phyloP scores from a whole-genome alignment of 331 rosid species.

The Arachis monticola region DNA sequence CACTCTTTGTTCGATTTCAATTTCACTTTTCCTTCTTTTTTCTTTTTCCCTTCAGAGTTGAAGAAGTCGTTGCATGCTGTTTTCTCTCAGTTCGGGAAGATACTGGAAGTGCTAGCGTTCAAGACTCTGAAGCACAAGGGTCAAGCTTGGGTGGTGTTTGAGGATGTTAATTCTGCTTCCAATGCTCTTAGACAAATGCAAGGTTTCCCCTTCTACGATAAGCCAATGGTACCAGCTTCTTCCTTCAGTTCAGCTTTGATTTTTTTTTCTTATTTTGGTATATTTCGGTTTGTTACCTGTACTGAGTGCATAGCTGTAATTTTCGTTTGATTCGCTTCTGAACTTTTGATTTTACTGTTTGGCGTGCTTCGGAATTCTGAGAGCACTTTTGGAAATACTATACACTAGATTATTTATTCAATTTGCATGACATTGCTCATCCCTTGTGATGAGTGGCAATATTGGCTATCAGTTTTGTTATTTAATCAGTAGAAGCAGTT shows the following conservation, averaged over 20 bases:
- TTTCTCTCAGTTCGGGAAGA: conserved; percentile 96
- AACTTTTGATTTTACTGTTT: not conserved
- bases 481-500: conserved; percentile 7
- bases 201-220: conserved; percentile 96
- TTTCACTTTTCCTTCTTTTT: not conserved
- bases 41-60: conserved; percentile 56
- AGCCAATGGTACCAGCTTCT: conserved; percentile 76
- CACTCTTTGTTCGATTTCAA: not conserved
- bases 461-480: not conserved
- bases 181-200: conserved; percentile 97
- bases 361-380: conserved; percentile 1
- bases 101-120: conserved; percentile 85
- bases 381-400: not conserved
- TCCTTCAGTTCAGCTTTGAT: not conserved
- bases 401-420: not conserved
- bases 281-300: no score
- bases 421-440: conserved; percentile 1
- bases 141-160: conserved; percentile 97
- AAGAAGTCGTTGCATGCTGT: conserved; percentile 90
- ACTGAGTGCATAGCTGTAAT: not conserved
- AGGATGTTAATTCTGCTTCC: conserved; percentile 83
- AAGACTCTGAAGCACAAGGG: conserved; percentile 95
- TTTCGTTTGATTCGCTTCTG: not conserved
- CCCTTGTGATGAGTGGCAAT: not conserved
- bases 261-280: not conserved